Evolutionary conservation across 164 flowering plant species (phyloP).

Genomic region (grape (Vitis vinifera)): DNA sequence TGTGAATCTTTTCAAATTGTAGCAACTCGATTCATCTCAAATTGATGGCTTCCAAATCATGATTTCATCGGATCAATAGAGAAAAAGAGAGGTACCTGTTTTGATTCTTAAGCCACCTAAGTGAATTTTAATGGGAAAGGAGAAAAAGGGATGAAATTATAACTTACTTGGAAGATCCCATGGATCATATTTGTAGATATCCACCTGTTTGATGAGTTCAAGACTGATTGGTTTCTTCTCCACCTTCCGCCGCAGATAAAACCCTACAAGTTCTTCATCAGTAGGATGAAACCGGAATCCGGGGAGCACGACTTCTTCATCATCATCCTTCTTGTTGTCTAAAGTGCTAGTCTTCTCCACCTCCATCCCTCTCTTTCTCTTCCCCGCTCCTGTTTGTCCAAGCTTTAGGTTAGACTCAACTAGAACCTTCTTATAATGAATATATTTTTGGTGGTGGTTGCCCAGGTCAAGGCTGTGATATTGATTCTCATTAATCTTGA

Average conservation of each 20-base stretch:
- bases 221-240: slow-evolving; percentile 24
- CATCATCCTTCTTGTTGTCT: neutral
- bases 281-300: slow-evolving; percentile 15
- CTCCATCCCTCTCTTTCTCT: neutral
- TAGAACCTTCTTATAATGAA: too few relatives aligned
- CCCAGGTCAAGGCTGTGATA: too few relatives aligned
- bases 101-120: too few relatives aligned
- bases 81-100: neutral
- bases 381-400: neutral
- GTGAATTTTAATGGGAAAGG: neutral
- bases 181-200: slow-evolving; percentile 35
- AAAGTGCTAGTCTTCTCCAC: neutral
- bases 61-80: neutral
- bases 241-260: slow-evolving; percentile 14
- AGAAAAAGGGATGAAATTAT: neutral
- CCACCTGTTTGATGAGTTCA: slow-evolving; percentile 35
- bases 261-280: slow-evolving; percentile 19
- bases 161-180: slow-evolving; percentile 43
- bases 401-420: too few relatives aligned
- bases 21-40: too few relatives aligned
- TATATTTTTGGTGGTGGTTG: too few relatives aligned
- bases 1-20: too few relatives aligned
- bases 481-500: too few relatives aligned
- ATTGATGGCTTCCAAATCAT: too few relatives aligned
- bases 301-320: slow-evolving; percentile 1